A percentile compares a stretch with the other conserved stretches of the same genome.
These are phyloP conservation scores for Boletus sp. DNA, from an alignment of 768 basidiomycete species.

Conservation along the genomic window DNA sequence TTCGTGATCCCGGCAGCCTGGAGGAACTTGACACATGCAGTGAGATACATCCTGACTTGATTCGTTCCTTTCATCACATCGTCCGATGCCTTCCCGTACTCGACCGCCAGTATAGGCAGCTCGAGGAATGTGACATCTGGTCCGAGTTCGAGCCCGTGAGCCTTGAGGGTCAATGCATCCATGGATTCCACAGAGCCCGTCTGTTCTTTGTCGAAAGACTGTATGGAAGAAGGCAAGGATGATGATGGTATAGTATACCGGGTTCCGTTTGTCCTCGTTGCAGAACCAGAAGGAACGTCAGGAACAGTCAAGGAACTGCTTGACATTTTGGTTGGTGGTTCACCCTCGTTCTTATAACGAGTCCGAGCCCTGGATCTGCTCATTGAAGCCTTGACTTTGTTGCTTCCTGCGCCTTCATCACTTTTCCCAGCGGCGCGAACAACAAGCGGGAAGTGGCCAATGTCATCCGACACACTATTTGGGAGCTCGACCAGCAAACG, in stretches of 20 bases:
- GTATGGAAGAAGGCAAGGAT: neutral
- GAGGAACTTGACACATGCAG: slow-evolving; percentile 7
- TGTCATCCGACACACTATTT: neutral
- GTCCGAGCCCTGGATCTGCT: neutral
- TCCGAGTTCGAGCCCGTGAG: neutral
- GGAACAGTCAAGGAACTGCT: neutral
- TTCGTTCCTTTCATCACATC: neutral
- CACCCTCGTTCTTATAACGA: neutral
- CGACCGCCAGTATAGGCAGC: slow-evolving; percentile 4
- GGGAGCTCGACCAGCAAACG: slow-evolving; percentile 1
- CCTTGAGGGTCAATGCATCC: neutral
- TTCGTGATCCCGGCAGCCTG: slow-evolving; percentile 1
- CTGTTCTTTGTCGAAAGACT: neutral
- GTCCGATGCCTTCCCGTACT: neutral
- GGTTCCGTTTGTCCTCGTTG: neutral
- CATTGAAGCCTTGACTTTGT: neutral
- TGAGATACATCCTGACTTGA: slow-evolving; percentile 6
- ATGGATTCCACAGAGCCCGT: neutral
- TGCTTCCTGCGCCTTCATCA: neutral
- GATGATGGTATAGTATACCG: neutral
- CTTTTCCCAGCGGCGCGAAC: neutral
- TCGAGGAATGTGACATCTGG: neutral
- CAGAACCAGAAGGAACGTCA: neutral
- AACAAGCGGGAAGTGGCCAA: neutral
- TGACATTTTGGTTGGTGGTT: neutral